Base-by-base conservation (phyloP, 768 basidiomycete genomes). In the Filobasidium floriforme region DNA sequence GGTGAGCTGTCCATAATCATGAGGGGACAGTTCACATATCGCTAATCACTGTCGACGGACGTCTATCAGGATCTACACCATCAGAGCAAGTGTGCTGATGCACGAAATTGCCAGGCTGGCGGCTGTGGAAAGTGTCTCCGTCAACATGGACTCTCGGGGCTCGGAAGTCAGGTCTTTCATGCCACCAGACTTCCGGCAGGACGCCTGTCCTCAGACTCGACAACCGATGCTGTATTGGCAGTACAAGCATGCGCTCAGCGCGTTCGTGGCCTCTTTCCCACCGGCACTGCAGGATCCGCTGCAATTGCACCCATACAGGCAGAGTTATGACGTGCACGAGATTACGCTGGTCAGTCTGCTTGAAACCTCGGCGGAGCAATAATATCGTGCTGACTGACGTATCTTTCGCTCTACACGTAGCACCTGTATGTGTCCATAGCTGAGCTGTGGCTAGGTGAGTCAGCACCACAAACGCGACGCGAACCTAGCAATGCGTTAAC, bases 401-500 rank as follows among this genome's bases (percentile, higher is more conserved):
- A 46, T 19, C 40, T n/a, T 37, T 41, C 19, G 49, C 40, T 11
- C 41, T n/a, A 4, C n/a, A 4, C 28, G 46, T 26, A 65, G 26
- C 41, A 65, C 59, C 52, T 43, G 15, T 60, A 46, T 44, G 37
- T 65, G 14, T 49, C 57, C 19, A 44, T 57, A 22, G 64, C 59
- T 2, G 43, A 65, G 28, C 52, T 65, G 57, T 65, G 64, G 64
- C 46, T 65, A 7, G n/a, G n/a, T n/a, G n/a, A n/a, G n/a, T n/a
- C n/a, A n/a, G n/a, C n/a, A n/a, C n/a, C n/a, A n/a, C n/a, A n/a
- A n/a, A n/a, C n/a, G n/a, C n/a, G n/a, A n/a, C n/a, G n/a, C n/a
- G n/a, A n/a, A n/a, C n/a, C n/a, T n/a, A n/a, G n/a, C n/a, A n/a
- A n/a, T n/a, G n/a, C n/a, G n/a, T n/a, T n/a, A n/a, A n/a, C n/a